Evolutionary conservation across 495 filamentous ascomycete genomes (phyloP).

Genomic region (Lepidopterella palustris): DNA sequence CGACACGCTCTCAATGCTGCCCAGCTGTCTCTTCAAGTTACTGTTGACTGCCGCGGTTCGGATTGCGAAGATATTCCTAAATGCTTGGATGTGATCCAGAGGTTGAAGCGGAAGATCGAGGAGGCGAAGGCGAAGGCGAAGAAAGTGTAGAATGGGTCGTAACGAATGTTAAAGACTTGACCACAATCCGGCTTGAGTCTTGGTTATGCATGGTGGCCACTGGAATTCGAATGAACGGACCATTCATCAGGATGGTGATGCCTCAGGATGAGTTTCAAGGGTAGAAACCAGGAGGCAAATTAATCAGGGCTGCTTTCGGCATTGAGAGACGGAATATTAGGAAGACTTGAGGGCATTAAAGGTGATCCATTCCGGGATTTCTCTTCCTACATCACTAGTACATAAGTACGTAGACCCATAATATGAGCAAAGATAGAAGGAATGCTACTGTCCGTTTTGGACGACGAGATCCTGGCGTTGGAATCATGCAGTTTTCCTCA

Average conservation of each 20-base stretch:
- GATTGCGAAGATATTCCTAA: slow-evolving; percentile 10
- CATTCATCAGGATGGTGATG: background rate
- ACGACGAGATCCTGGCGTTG: too few species aligned
- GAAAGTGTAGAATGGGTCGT: background rate
- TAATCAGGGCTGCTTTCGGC: background rate
- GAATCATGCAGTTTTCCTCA: too few species aligned
- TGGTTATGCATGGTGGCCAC: background rate
- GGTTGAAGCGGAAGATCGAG: slow-evolving; percentile 10
- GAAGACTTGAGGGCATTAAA: too few species aligned
- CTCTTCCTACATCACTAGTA: too few species aligned
- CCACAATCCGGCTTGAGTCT: background rate
- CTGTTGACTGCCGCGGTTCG: slow-evolving; percentile 3
- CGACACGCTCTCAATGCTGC: background rate
- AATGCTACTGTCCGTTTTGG: too few species aligned
- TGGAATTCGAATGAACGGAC: background rate
- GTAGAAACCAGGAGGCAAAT: background rate
- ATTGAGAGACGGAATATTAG: background rate
- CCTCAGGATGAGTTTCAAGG: background rate
- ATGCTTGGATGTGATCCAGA: background rate
- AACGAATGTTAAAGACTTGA: background rate
- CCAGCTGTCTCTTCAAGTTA: slow-evolving; percentile 9
- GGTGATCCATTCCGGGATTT: too few species aligned
- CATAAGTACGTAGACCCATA: too few species aligned
- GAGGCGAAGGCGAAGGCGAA: background rate
- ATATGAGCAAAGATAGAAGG: too few species aligned